Evolutionary conservation across 371 early-diverging fungal species (phyloP).

Genomic region (Mucor lusitanicus): DNA sequence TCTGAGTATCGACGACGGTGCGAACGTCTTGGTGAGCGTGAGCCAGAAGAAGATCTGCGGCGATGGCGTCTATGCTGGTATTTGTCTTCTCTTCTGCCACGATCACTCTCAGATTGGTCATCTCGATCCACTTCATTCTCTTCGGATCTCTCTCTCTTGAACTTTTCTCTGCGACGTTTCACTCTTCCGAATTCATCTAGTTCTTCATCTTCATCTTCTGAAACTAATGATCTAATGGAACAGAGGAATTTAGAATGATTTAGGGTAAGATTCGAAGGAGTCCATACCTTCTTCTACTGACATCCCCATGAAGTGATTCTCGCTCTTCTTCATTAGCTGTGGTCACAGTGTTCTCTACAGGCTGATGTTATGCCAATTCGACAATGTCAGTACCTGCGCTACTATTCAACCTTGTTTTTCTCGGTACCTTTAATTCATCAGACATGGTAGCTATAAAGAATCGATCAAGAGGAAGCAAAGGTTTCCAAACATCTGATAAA

Average conservation of each 20-base stretch:
- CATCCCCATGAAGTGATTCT: neutral
- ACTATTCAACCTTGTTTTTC: neutral
- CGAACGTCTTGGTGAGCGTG: constrained; percentile 25
- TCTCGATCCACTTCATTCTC: constrained; percentile 83
- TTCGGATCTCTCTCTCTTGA: constrained; percentile 29
- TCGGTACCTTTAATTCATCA: neutral
- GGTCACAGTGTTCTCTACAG: neutral
- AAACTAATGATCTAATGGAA: constrained; percentile 3
- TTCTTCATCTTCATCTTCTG: constrained; percentile 42
- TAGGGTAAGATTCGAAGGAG: neutral
- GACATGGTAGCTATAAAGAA: neutral
- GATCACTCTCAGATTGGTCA: constrained; percentile 56
- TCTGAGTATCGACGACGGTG: constrained; percentile 25
- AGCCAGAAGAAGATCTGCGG: constrained; percentile 29
- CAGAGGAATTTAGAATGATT: neutral
- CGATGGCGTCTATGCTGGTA: constrained; percentile 17
- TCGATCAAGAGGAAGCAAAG: neutral
- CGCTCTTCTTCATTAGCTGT: neutral
- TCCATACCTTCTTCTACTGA: neutral
- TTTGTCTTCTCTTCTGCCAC: constrained; percentile 16
- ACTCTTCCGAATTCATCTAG: constrained; percentile 53
- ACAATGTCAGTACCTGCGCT: neutral
- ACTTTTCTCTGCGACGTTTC: constrained; percentile 45
- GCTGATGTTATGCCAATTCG: neutral
- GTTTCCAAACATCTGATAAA: neutral